Evolutionary conservation across 2,329 filamentous ascomycete genomes (phyloP), one percentile per base, ranked within the genome.

Genomic region (Dactylellina haptotyla): DNA sequence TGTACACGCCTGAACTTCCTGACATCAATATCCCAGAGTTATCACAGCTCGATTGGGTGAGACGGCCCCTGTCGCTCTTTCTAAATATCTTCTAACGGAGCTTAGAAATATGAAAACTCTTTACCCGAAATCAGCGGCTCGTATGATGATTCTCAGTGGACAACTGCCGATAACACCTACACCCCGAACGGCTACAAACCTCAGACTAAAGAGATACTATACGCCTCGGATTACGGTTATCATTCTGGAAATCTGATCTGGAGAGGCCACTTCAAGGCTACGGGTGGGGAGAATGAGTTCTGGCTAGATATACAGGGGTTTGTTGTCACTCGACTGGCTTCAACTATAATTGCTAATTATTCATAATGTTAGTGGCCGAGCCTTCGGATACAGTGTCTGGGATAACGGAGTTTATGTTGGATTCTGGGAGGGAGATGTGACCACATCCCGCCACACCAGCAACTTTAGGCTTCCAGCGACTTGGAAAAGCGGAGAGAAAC

Each of bases 61-160:
- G 61, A 18, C n/a, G 3, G 3, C 26, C 0, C 41, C 8, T 23
- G 10, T 51, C n/a, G 25, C 20, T 3, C 6, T 2, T 12, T 18
- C 6, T 28, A 26, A 4, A 18, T 25, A 14, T 9, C 23, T n/a
- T 39, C 43, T 64, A 45, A 58, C 23, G 14, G 25, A 4, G 14
- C 30, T 12, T 41, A 77, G 91, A 88, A 88, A 78, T 87, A 86
- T 62, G 77, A 91, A 16, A 87, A 94, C 79, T 86, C 86, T 0
- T 85, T 95, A 0, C 91, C 91, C 0, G 91, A 94, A 78, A 82
- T 91, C 6, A 79, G 84, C 56, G 75, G 83, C 0, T 80, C 80
- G 0, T 94, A 93, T 76, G 87, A 92, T 59, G 91, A 95, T 79
- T 85, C 85, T 1, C 79, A 80, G 3, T 95, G 91, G 91, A 84